A percentile compares a stretch with the other conserved stretches of the same genome.
Conservation (phyloP, 2,329 filamentous ascomycete genomes). For the Lecanosticta acicola region DNA sequence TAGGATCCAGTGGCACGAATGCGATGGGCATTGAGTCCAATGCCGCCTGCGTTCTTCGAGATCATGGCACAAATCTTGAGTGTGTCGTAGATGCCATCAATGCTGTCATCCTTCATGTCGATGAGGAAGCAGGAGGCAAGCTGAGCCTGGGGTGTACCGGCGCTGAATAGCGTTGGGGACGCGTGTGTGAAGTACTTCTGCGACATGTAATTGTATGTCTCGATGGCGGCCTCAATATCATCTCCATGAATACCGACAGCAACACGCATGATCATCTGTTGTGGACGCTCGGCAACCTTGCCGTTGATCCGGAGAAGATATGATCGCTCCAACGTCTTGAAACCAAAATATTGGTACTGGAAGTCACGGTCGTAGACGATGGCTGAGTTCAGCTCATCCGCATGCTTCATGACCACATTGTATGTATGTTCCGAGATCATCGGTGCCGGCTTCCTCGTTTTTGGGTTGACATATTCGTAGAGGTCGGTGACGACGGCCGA, state of each 20-base stretch:
- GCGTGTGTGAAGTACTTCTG: conserved; percentile 98
- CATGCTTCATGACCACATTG: conserved; percentile 90
- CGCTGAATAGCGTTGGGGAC: conserved; percentile 96
- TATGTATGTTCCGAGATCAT: conserved; percentile 95
- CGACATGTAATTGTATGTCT: conserved; percentile 99
- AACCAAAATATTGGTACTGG: conserved; percentile 99
- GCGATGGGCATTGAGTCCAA: conserved; percentile 91
- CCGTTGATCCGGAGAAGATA: conserved; percentile 93
- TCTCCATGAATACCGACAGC: conserved; percentile 95
- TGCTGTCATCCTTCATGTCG: conserved; percentile 99
- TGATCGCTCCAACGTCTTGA: conserved; percentile 97
- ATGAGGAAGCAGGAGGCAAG: conserved; percentile 98
- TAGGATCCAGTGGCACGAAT: conserved; percentile 97
- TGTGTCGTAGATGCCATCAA: conserved; percentile 98
- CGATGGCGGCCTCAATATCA: conserved; percentile 85
- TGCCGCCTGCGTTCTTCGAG: conserved; percentile 98
- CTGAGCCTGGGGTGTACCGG: conserved; percentile 89
- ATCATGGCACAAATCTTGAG: conserved; percentile 99
- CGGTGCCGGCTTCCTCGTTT: conserved; percentile 73
- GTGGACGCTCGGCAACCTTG: conserved; percentile 93
- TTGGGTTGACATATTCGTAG: conserved; percentile 93
- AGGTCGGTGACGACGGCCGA: conserved; percentile 91
- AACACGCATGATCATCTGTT: conserved; percentile 99
- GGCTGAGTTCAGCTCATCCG: conserved; percentile 94
- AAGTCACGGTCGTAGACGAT: conserved; percentile 99